Evolutionary conservation across 306 rosid species (phyloP).

Genomic region (Hylodesmum podocarpum): DNA sequence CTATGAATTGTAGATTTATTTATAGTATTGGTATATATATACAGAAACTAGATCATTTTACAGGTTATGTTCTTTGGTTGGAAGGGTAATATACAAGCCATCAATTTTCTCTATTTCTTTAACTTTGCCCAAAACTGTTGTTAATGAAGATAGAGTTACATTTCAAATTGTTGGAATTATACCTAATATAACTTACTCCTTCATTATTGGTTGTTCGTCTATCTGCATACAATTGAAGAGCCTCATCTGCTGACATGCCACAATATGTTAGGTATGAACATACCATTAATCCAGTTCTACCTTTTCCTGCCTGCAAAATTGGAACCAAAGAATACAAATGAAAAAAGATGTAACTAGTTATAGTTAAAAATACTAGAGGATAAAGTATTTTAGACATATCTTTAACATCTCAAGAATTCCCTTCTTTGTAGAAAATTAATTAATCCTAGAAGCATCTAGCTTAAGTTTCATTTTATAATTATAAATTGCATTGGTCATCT

Average conservation of each 20-base stretch:
- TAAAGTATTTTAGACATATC: neutral
- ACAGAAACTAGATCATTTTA: no score
- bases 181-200: conserved; percentile 91
- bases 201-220: conserved; percentile 89
- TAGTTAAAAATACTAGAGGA: neutral
- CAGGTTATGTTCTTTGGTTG: no score
- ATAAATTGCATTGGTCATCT: neutral
- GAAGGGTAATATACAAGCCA: no score
- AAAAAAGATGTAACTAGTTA: neutral
- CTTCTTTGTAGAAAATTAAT: neutral
- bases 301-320: conserved; percentile 90
- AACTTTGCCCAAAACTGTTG: neutral
- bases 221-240: conserved; percentile 86
- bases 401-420: neutral
- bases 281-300: conserved; percentile 96
- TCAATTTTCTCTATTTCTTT: no score
- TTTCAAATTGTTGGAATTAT: conserved; percentile 45
- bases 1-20: no score
- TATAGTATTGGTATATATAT: no score
- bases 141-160: conserved; percentile 15
- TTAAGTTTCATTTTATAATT: neutral
- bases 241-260: conserved; percentile 85
- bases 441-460: neutral
- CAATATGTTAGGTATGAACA: conserved; percentile 71
- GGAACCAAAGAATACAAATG: conserved; percentile 4